These are phyloP conservation scores for Tricholomella constricta DNA, from an alignment of 768 basidiomycete genomes.

Conservation along the genomic window DNA sequence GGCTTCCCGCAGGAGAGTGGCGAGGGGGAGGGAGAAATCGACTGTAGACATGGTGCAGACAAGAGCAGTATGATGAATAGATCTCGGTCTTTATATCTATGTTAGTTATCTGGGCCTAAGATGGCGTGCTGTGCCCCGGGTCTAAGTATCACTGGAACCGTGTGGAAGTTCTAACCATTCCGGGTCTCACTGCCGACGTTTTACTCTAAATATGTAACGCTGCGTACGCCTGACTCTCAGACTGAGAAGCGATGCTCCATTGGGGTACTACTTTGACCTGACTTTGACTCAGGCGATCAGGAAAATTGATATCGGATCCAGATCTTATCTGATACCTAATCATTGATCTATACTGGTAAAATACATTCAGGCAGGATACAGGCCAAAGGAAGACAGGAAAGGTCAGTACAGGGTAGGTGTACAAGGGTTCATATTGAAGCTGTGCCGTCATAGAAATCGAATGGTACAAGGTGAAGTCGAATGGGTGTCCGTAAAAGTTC, in stretches of 20 bases:
- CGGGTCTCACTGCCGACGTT: not conserved
- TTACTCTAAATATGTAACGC: conserved; percentile 1
- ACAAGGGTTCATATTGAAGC: not conserved
- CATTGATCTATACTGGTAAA: too few relatives aligned
- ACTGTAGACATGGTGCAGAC: conserved; percentile 34
- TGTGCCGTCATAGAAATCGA: not conserved
- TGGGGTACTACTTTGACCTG: not conserved
- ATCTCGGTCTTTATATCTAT: not conserved
- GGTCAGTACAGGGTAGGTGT: not conserved
- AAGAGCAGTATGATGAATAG: not conserved
- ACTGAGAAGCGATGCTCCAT: not conserved
- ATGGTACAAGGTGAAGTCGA: conserved; percentile 11
- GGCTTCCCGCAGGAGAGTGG: conserved; percentile 48
- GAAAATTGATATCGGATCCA: not conserved
- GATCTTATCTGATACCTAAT: conserved; percentile 23
- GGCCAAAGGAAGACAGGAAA: too few relatives aligned
- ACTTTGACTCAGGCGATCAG: not conserved
- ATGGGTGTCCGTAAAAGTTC: conserved; percentile 13
- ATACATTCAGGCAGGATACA: too few relatives aligned
- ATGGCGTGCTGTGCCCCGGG: conserved; percentile 10
- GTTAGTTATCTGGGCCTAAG: not conserved
- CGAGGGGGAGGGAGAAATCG: conserved; percentile 45
- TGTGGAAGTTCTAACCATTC: not conserved
- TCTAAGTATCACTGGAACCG: not conserved
- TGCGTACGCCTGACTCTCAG: not conserved